These are phyloP conservation scores for Neurospora intermedia DNA, from an alignment of 495 filamentous ascomycete genomes.

Conservation along the genomic window DNA sequence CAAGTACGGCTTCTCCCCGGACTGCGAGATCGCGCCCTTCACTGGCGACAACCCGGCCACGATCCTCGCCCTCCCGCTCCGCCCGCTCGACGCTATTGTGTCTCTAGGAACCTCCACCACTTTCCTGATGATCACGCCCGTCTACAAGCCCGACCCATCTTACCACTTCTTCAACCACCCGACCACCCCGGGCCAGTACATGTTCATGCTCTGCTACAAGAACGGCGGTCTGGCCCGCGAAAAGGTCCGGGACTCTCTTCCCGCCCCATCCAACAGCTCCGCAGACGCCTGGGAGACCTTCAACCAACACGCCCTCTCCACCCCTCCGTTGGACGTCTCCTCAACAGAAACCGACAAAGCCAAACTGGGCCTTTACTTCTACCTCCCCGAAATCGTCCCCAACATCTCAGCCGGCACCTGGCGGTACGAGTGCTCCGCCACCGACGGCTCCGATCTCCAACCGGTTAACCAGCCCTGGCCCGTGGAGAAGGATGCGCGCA, in stretches of 20 bases:
- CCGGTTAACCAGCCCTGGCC: slow-evolving; percentile 32
- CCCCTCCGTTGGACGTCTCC: slow-evolving; percentile 54
- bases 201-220: slow-evolving; percentile 99
- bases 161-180: slow-evolving; percentile 90
- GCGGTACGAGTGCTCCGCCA: slow-evolving; percentile 57
- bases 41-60: slow-evolving; percentile 96
- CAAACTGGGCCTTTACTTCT: slow-evolving; percentile 87
- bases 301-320: slow-evolving; percentile 54
- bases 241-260: slow-evolving; percentile 61
- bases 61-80: slow-evolving; percentile 79
- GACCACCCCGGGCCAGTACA: slow-evolving; percentile 68
- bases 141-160: slow-evolving; percentile 75
- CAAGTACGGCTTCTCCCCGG: slow-evolving; percentile 64
- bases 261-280: slow-evolving; percentile 20
- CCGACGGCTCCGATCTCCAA: slow-evolving; percentile 35
- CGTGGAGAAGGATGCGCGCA: slow-evolving; percentile 57
- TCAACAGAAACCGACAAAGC: slow-evolving; percentile 41
- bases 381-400: slow-evolving; percentile 89
- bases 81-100: slow-evolving; percentile 82
- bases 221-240: slow-evolving; percentile 93
- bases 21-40: slow-evolving; percentile 70
- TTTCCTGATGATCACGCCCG: slow-evolving; percentile 89
- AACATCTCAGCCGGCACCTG: slow-evolving; percentile 76
- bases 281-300: slow-evolving; percentile 63
- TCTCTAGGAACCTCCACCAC: slow-evolving; percentile 92